Conservation (phyloP, 148 eudicot species). For the Camellia sinensis region DNA sequence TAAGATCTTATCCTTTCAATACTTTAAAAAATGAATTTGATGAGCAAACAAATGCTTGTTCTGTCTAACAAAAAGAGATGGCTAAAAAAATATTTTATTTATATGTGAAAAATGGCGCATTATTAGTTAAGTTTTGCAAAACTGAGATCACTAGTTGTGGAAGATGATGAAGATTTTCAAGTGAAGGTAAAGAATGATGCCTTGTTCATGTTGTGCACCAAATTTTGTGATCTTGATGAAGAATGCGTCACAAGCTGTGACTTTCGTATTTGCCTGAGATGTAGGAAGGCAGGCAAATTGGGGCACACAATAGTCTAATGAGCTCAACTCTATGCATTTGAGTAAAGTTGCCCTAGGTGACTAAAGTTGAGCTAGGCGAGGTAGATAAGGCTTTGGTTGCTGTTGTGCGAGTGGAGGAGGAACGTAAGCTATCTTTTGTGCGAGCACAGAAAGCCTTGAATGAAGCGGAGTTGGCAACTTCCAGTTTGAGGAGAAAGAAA, state of each 20-base stretch:
- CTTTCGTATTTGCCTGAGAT: background rate
- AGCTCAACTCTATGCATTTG: constrained; percentile 2
- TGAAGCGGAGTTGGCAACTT: too few species aligned
- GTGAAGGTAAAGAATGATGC: background rate
- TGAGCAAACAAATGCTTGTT: background rate
- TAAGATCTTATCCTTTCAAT: too few species aligned
- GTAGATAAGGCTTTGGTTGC: too few species aligned
- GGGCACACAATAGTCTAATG: background rate
- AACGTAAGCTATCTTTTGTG: too few species aligned
- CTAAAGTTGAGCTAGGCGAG: too few species aligned
- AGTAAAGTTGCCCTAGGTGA: background rate
- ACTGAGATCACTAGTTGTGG: background rate
- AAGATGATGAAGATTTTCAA: background rate
- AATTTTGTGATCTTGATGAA: background rate
- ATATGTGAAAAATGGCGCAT: background rate
- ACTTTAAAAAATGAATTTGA: too few species aligned
- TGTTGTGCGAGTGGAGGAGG: too few species aligned
- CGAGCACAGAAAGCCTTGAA: too few species aligned
- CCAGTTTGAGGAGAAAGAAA: too few species aligned
- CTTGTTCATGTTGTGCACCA: background rate
- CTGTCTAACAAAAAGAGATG: background rate
- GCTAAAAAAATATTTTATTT: background rate
- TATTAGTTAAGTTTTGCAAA: background rate
- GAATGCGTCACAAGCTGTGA: background rate
- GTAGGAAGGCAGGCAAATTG: background rate